Conservation (phyloP, 2,329 filamentous ascomycete genomes). For the Cladosporium sp. region DNA sequence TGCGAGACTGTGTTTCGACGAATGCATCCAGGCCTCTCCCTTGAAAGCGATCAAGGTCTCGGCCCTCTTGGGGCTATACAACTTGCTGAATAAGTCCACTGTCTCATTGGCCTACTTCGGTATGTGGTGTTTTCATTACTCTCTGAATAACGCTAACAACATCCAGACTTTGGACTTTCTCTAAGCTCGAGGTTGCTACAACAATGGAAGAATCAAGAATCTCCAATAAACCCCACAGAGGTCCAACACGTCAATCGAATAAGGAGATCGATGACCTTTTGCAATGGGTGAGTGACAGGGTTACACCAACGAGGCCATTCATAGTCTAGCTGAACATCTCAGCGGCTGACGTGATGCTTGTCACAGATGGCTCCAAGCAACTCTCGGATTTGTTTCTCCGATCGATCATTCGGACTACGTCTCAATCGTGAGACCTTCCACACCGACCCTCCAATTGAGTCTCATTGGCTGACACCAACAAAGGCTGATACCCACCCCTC, state of each 20-base stretch:
- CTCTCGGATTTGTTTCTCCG: not conserved
- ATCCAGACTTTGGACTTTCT: too few relatives aligned
- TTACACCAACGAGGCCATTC: not conserved
- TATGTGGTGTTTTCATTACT: not conserved
- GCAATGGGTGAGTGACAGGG: not conserved
- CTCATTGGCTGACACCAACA: too few relatives aligned
- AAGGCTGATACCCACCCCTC: not conserved
- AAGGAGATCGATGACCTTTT: not conserved
- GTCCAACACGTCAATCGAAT: not conserved
- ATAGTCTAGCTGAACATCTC: too few relatives aligned
- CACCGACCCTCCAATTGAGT: too few relatives aligned
- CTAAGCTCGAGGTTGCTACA: too few relatives aligned
- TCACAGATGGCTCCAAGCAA: slow-evolving; percentile 7
- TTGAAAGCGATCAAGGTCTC: not conserved
- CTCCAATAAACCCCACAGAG: too few relatives aligned
- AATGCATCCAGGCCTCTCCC: not conserved
- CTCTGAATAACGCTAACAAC: too few relatives aligned
- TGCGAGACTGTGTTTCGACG: not conserved
- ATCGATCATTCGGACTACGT: too few relatives aligned
- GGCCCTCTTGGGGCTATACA: not conserved
- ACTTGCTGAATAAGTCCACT: not conserved
- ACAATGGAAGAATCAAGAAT: too few relatives aligned
- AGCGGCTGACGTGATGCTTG: not conserved
- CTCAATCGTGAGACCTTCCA: too few relatives aligned
- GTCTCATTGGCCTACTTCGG: slow-evolving; percentile 1